Evolutionary conservation across 2,329 filamentous ascomycete species (phyloP), one percentile per base, ranked within the genome.

Genomic region (Penicillium hordei): DNA sequence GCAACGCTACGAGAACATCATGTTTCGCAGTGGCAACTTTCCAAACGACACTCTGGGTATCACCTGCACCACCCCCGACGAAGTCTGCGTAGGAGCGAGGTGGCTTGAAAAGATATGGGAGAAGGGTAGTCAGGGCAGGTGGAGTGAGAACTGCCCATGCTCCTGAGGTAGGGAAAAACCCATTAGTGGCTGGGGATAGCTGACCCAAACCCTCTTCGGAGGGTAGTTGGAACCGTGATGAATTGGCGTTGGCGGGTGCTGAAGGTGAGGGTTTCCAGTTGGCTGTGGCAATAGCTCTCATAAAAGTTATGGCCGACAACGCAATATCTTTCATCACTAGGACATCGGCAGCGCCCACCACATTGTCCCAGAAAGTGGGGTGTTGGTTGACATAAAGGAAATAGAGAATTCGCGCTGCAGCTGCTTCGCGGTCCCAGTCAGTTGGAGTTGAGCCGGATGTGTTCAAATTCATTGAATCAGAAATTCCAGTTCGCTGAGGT

Each of bases 91-190:
- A 85, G 0, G 80, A 81, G 31, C 81, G 80, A 1, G 84, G 79
- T 3, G 83, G 82, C 53, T 81, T 82, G 55, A 86, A 78, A 2
- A 87, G 73, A 63, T 82, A 85, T 0, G 84, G 83, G 0, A 86
- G 69, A 0, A 85, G 75, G 2, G 76, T 76, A 52, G 74, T 80
- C 57, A 79, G 74, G 45, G 76, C 82, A 48, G 74, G 80, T 0
- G 82, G 82, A 3, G 81, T 77, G 17, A 86, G 75, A 9, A 85
- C 75, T 1, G 83, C 77, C 64, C 81, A 79, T 23, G 80, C 68
- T 2, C 83, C 83, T 4, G 79, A 72, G 4, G 66, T 59, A 19
- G 77, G 76, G n/a, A 78, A 70, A 5, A 67, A 58, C 17, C 73
- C 74, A 59, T 70, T 70, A 6, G 65, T 49, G 38, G 72, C 65